Base-by-base conservation (phyloP, 352 stramenopile genomes). In the Pythium brassicae region DNA sequence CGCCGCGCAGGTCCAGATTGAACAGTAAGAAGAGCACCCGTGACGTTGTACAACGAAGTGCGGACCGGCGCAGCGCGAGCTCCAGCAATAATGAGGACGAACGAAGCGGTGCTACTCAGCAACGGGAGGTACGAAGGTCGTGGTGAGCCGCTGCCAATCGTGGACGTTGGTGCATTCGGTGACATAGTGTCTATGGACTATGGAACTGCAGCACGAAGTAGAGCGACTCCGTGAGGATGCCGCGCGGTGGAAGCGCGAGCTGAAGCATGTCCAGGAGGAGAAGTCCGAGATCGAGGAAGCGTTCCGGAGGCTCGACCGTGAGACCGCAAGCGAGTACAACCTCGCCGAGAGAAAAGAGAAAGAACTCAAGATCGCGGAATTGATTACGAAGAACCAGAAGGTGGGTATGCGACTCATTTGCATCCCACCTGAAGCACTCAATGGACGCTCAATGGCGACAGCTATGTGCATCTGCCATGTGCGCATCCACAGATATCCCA, bases 261-360 rank as follows among this genome's bases (percentile, higher is more conserved):
- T 83, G 23, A 42, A 62, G 23, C 74, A 84, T 37, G 50, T 61
- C 6, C 65, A 62, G 4, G 73, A 69, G 6, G 72, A 81, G 56
- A 85, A 78, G 50, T 57, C 34, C 17, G 77, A 63, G 53, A 59
- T 76, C 49, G 74, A 75, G 50, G 62, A 59, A 19, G 74, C 77
- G 6, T 87, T 87, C 40, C 70, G 65, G 25, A 64, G 77, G 5
- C 55, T 87, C 26, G 72, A 87, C 26, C 60, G 74, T 34, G 77
- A 87, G 49, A 75, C 83, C 43, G 63, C 50, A 23, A 83, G 59
- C 34, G 76, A 74, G 0, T 87, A 82, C 47, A 77, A 80, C 32
- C 68, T 87, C 29, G 50, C 53, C 5, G 76, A 87, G 62, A 66
- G 76, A 15, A 83, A 81, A 47, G 72, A 87, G 52, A 87, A 87